Conservation (phyloP, 768 basidiomycete species). For the Dioszegia aurantiaca region DNA sequence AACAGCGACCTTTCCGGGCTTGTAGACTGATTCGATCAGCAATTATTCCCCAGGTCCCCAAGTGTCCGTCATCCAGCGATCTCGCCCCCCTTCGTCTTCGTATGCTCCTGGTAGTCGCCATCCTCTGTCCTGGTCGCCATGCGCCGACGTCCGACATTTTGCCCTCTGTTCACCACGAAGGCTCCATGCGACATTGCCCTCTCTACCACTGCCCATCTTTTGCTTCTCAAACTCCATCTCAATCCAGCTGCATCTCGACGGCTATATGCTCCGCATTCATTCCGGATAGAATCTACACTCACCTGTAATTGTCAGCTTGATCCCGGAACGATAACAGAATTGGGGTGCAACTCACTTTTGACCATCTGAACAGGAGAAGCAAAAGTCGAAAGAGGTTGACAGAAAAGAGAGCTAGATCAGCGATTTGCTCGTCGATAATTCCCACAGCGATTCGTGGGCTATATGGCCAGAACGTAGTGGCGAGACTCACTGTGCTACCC, state of each 20-base stretch:
- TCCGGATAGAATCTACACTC: conserved; percentile 2
- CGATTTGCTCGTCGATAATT: conserved; percentile 5
- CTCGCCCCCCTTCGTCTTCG: neutral
- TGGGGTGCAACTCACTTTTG: conserved; percentile 39
- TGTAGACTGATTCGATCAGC: conserved; percentile 52
- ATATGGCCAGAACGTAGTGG: no score
- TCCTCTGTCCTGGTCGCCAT: no score
- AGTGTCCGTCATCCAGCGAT: neutral
- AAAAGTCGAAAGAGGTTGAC: neutral
- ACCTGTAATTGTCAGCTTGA: conserved; percentile 10
- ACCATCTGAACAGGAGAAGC: conserved; percentile 32
- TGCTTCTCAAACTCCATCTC: neutral
- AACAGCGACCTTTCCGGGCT: conserved; percentile 61
- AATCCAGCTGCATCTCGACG: neutral
- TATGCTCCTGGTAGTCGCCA: no score
- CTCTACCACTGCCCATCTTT: neutral
- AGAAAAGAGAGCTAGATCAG: conserved; percentile 11
- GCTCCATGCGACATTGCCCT: neutral
- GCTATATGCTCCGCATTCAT: neutral
- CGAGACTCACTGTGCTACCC: conserved; percentile 16
- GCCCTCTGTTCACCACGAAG: no score
- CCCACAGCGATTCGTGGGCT: neutral
- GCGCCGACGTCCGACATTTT: no score
- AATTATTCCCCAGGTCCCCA: neutral
- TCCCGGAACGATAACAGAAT: neutral